Percentiles rank a stretch among this genome's conserved stretches.
These are phyloP conservation scores for Coriolopsis trogii DNA, from an alignment of 1,284 basidiomycete species.

Conservation along the genomic window DNA sequence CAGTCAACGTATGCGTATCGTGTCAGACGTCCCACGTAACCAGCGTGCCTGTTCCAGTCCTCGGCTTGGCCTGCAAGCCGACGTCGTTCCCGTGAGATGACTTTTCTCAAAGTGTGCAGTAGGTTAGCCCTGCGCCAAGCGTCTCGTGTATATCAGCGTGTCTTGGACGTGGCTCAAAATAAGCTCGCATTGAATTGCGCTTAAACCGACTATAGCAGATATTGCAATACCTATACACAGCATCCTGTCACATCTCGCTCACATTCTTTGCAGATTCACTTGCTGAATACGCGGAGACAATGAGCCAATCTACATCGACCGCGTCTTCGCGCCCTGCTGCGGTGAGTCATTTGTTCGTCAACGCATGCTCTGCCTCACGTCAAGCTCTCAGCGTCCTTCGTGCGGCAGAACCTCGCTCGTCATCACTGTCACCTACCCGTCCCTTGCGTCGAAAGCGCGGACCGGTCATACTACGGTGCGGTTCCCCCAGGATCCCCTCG, in stretches of 20 bases:
- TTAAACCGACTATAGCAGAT: constrained; percentile 13
- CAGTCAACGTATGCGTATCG: background rate
- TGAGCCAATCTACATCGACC: background rate
- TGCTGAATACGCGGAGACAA: constrained; percentile 1
- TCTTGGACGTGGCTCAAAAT: constrained; percentile 10
- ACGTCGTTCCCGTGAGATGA: background rate
- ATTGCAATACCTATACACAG: constrained; percentile 6
- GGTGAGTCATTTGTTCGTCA: constrained; percentile 12
- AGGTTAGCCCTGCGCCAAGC: constrained; percentile 2
- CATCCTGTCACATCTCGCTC: constrained; percentile 9
- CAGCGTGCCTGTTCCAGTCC: background rate
- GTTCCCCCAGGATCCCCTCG: background rate
- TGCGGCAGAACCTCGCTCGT: constrained; percentile 19
- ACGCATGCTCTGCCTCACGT: constrained; percentile 9
- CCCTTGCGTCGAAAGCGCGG: constrained; percentile 3
- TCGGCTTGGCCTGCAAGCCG: background rate
- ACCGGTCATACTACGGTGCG: background rate
- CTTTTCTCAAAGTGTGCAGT: background rate
- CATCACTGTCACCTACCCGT: constrained; percentile 1
- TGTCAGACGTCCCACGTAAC: background rate
- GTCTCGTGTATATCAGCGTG: constrained; percentile 2
- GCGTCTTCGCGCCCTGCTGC: constrained; percentile 1
- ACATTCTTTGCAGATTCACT: background rate
- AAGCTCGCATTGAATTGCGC: constrained; percentile 24
- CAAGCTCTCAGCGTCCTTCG: constrained; percentile 6